Evolutionary conservation across 345 rosid genomes (phyloP).

Genomic region (Passiflora organensis): DNA sequence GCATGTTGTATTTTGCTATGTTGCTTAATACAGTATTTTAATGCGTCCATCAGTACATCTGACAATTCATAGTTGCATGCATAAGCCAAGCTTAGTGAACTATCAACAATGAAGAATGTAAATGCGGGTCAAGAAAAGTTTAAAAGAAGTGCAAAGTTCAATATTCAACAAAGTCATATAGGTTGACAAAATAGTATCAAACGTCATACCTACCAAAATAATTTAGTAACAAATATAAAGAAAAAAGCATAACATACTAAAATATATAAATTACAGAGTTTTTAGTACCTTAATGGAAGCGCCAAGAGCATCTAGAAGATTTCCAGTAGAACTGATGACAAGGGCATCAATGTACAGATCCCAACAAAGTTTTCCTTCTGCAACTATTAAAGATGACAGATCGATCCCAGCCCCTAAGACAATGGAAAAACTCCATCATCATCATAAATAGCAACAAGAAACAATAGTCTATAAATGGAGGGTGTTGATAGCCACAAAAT

Average conservation of each 20-base stretch:
- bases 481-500: background rate
- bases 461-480: background rate
- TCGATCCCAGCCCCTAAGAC: conserved; percentile 77
- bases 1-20: too few relatives aligned
- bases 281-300: conserved; percentile 76
- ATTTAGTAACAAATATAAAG: background rate
- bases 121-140: background rate
- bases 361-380: conserved; percentile 85
- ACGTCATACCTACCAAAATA: background rate
- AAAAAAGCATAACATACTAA: background rate
- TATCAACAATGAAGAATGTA: background rate
- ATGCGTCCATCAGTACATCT: too few relatives aligned
- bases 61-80: too few relatives aligned
- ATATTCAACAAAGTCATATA: background rate
- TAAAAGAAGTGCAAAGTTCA: background rate
- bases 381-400: conserved; percentile 62
- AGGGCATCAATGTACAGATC: conserved; percentile 87
- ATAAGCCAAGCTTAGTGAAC: background rate
- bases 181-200: too few relatives aligned
- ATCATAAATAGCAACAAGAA: conserved; percentile 4
- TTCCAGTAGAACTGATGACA: conserved; percentile 82
- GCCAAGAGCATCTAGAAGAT: conserved; percentile 67
- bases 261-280: background rate
- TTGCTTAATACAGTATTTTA: too few relatives aligned
- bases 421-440: conserved; percentile 10